Base-by-base conservation (phyloP, 768 basidiomycete genomes). In the Trichaptum fuscoviolaceum region DNA sequence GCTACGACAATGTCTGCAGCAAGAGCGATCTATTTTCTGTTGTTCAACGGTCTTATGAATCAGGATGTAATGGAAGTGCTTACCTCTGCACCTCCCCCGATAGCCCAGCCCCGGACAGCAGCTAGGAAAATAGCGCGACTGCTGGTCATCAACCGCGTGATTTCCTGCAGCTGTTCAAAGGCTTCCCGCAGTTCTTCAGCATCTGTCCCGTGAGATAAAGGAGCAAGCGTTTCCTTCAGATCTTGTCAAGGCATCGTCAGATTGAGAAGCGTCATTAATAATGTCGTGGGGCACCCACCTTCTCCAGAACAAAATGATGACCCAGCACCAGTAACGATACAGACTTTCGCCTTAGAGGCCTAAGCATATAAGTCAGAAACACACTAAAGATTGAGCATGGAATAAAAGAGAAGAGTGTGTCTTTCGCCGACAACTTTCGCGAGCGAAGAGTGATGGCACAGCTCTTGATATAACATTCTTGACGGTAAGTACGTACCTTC, bases 261-360 rank as follows among this genome's bases (percentile, higher is more conserved):
- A 18, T 2, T 15, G 25, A 34, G 3, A 20, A 5, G 12, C 30
- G 15, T 12, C 8, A 34, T 9, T 61, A 2, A 5, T 17, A 61
- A 17, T 17, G 23, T 7, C 3, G 15, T 15, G 23, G 12, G 10
- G 23, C 18, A 23, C 59, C 15, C 2, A 61, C 59, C 59, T 61
- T 61, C 59, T 61, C 59, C 59, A 34, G 59, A 61, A 24, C 59
- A 61, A 61, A 61, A 61, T 5, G 59, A 61, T 15, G 59, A 7
- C 15, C 59, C 59, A 15, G 59, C 24, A 17, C 59, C 23, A 34
- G 59, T 17, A 15, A 61, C 23, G 30, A 61, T 61, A 23, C 59
- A 61, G 23, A 61, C 59, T 34, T 61, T 61, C 8, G 59, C 23
- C 24, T 15, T 61, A 12, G 30, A 61, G 30, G 59, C 4, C 59